Conservation (phyloP, 2,329 filamentous ascomycete species). For the Scedosporium boydii region DNA sequence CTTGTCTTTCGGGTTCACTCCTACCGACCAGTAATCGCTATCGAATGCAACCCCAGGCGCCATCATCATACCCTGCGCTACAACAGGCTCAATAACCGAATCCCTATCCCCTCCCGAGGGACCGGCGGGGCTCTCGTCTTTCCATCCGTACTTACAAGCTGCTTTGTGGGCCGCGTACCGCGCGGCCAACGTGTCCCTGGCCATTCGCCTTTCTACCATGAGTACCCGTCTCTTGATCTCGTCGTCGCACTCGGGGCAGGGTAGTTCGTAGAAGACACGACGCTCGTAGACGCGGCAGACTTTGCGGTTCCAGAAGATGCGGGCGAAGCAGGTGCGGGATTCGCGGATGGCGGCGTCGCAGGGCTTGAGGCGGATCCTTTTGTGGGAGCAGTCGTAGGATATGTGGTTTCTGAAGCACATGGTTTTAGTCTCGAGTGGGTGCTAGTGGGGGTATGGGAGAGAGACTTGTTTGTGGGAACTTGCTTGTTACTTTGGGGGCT, state of each 20-base stretch:
- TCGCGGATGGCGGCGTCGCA: neutral
- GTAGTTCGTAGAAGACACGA: neutral
- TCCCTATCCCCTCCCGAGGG: neutral
- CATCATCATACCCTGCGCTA: neutral
- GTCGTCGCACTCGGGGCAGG: neutral
- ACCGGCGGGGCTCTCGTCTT: neutral
- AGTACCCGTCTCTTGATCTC: neutral
- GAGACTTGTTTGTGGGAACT: no score
- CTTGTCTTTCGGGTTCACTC: neutral
- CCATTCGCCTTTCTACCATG: neutral
- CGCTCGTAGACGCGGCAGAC: neutral
- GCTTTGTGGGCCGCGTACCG: neutral
- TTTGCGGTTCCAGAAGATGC: neutral
- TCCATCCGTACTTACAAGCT: neutral
- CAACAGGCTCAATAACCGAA: neutral
- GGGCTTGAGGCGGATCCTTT: neutral
- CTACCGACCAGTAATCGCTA: neutral
- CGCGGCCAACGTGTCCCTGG: neutral
- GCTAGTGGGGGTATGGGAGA: neutral
- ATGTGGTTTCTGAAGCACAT: constrained; percentile 3
- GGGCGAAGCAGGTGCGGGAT: neutral
- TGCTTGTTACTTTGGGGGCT: no score
- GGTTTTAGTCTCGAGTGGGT: neutral
- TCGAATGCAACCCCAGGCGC: neutral
- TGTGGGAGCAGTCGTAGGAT: constrained; percentile 1